Base-by-base conservation (phyloP, 1,139 yeast species). In the Saccharomycopsis crataegensis region DNA sequence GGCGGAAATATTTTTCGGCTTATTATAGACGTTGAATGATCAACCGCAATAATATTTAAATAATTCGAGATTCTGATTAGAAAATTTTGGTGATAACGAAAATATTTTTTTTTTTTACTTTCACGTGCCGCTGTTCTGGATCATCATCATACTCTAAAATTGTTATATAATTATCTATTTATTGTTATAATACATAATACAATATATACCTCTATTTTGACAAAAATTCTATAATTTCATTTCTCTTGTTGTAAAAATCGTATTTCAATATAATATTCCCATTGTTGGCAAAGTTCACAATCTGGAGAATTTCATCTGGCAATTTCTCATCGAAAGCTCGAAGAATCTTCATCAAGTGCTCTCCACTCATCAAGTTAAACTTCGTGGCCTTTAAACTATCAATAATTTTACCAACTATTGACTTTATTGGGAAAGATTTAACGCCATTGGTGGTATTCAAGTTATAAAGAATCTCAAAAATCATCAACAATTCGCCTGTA, bases 401-500 rank as follows among this genome's bases (percentile, higher is more conserved):
- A 4, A 45, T 14, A 8, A 54, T 48, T 37, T 51, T 54, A 8
- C 17, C n/a, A 11, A 38, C 36, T 11, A 51, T n/a, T 33, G 22
- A 42, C 8, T 17, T 11, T 22, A 48, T 14, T 8, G 57, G 40
- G 28, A 51, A 42, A 6, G 57, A 38, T 16, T 48, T 51, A 8
- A 37, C 5, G 11, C 12, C 8, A 37, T 32, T 46, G 17, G 48
- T 46, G 33, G 33, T 22, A 22, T 46, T 42, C 28, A 54, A 33
- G 36, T 43, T 54, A 31, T 49, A 50, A 16, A 54, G 36, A 9
- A 54, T 52, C 36, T 53, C 57, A 36, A 52, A 54, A 6, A 53
- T 41, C 40, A 44, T 22, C 3, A 50, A 32, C 11, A 50, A 32
- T 17, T 51, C 48, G 9, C 32, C 43, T 5, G 16, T 22, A 31